Base-by-base conservation (phyloP, 1,284 basidiomycete species). In the Farysia itapuensis region DNA sequence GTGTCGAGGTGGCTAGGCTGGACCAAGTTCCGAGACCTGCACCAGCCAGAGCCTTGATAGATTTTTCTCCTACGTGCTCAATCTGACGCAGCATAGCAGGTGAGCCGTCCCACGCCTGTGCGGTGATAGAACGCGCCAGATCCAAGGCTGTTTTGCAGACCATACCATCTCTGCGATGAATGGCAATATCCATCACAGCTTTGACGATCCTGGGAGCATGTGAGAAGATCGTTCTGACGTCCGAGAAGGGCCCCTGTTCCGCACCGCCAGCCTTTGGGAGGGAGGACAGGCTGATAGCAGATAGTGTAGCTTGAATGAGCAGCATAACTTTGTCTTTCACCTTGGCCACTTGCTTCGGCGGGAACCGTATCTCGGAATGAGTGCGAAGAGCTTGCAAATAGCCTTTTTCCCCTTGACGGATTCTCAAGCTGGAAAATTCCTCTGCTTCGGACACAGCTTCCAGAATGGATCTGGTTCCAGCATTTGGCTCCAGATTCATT, bases 41-140 rank as follows among this genome's bases (percentile, higher is more conserved):
- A 6, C 39, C 45, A 2, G 68, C 58, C 21, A 71, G 45, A 7
- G 50, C 53, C 23, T 63, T 66, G 41, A 64, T 52, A 11, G 58
- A 89, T 82, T 89, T 89, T 68, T 90, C 88, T 30, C 89, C 89
- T 36, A 91, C 85, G 18, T 56, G 83, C 34, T 88, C 85, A 35
- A 91, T 81, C 70, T 91, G 89, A 38, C 85, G 82, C 44, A 91
- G 79, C 13, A 89, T 86, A 16, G 85, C 79, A 12, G 88, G 86
- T 26, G 88, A 80, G 67, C 89, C 87, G 65, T 91, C 89, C 89
- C 89, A 91, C 35, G 87, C 84, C 67, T 85, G 89, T 11, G 87
- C 87, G 44, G 80, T 82, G 31, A 91, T 74, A 65, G 68, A 75
- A 4, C 77, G 70, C 8, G 72, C 47, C 9, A 67, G 48, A 20